These are phyloP conservation scores for Sinapis alba DNA, from an alignment of 441 rosid species.

Conservation along the genomic window DNA sequence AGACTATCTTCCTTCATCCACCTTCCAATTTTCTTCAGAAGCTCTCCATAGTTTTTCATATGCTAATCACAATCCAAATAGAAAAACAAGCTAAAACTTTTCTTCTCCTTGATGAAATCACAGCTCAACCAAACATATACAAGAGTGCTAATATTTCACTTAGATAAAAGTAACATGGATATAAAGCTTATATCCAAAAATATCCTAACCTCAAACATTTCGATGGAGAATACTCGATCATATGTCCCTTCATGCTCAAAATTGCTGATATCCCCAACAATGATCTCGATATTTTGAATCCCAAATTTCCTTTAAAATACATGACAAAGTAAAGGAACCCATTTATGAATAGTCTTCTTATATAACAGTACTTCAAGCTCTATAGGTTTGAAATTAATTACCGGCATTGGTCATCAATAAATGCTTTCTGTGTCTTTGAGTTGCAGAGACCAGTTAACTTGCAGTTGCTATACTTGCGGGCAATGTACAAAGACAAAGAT, in stretches of 20 bases:
- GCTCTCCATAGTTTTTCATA: slow-evolving; percentile 79
- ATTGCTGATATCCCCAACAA: slow-evolving; percentile 77
- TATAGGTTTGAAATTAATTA: slow-evolving; percentile 18
- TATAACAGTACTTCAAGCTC: neutral
- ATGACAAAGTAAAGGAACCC: neutral
- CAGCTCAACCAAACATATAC: neutral
- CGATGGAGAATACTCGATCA: slow-evolving; percentile 79
- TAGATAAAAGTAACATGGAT: neutral
- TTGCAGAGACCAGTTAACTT: slow-evolving; percentile 83
- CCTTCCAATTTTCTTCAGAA: slow-evolving; percentile 69
- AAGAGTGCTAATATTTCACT: neutral
- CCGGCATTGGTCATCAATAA: slow-evolving; percentile 69
- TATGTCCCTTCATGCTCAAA: slow-evolving; percentile 75
- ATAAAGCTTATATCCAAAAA: neutral
- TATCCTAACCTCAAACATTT: slow-evolving; percentile 79
- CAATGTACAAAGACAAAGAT: slow-evolving; percentile 71
- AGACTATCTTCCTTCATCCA: slow-evolving; percentile 86
- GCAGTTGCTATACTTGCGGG: slow-evolving; percentile 66
- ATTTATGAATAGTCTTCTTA: neutral
- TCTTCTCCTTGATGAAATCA: neutral
- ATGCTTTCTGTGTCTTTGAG: slow-evolving; percentile 71
- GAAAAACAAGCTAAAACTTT: neutral
- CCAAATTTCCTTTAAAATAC: slow-evolving; percentile 51
- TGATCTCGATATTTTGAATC: slow-evolving; percentile 67
- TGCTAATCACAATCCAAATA: slow-evolving; percentile 47